Conservation (phyloP, 306 rosid genomes). For the Alnus rubra region DNA sequence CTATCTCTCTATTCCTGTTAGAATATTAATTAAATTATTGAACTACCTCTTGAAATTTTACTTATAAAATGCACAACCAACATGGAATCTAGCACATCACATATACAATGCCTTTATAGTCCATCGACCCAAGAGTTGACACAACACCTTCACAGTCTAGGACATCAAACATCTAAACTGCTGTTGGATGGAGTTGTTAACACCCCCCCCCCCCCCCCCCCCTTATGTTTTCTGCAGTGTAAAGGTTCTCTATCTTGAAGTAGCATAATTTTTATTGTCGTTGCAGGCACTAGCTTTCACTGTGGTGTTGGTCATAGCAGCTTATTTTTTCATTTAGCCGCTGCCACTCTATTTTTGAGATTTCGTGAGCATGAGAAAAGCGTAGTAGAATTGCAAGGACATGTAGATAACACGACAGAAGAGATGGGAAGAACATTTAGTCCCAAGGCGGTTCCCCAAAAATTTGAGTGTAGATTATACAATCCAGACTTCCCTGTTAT, state of each 20-base stretch:
- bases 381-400: conserved; percentile 16
- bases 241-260: conserved; percentile 20
- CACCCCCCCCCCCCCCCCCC: neutral
- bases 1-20: conserved; percentile 1
- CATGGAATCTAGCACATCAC: too few species aligned
- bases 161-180: neutral
- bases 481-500: neutral
- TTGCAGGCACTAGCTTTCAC: conserved; percentile 82
- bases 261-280: conserved; percentile 13
- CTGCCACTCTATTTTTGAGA: conserved; percentile 18
- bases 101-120: too few species aligned
- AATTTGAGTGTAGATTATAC: neutral
- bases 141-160: too few species aligned
- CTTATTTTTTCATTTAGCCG: conserved; percentile 45
- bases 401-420: neutral
- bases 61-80: too few species aligned
- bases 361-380: conserved; percentile 6
- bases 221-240: neutral
- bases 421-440: neutral
- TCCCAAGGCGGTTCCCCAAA: neutral
- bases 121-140: neutral
- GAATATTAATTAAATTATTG: too few species aligned
- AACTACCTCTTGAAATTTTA: too few species aligned
- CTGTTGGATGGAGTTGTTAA: neutral
- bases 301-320: conserved; percentile 43